Base-by-base conservation (phyloP, 2,329 filamentous ascomycete species). In the Geosmithia morbida region DNA sequence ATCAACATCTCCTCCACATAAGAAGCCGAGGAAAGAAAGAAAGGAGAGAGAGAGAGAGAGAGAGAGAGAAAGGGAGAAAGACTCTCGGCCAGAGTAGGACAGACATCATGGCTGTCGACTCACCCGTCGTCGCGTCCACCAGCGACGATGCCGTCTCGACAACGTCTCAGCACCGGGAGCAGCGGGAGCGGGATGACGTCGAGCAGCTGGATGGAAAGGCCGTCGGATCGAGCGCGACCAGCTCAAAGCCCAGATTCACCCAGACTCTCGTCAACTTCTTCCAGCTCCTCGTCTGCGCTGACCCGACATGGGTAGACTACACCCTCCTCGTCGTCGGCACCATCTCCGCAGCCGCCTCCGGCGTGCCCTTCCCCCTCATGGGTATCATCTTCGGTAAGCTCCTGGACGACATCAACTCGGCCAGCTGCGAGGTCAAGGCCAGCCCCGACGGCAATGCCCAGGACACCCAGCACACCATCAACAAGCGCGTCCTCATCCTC, bases 331-430 rank as follows among this genome's bases (percentile, higher is more conserved):
- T 65, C 16, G 53, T 62, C 22, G 70, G 69, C 41, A 63, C 60
- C 37, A 42, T 69, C 41, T 64, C 66, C 47, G 70, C 76, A 47
- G 72, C 75, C 43, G 74, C 69, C 22, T 71, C 77, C n/a, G 79
- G 78, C 44, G 68, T 77, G 3, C 78, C 79, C 0, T 79, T 81
- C 48, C 79, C 79, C 14, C 63, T 83, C 18, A 74, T 82, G 55
- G 78, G 74, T 46, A 75, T 83, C 50, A 65, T 83, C 47, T 83
- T 83, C 53, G 77, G 79, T 48, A 66, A 80, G 59, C 70, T 83
- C 6, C 67, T 83, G 51, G 75, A 83, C 56, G 67, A 75, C 50
- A 67, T 83, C 55, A 81, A 80, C 55, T 60, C 64, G 13, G 72
- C 73, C 18, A 71, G 74, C n/a, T 80, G 76, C 57, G 62, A 62